phyloP scores from a whole-genome alignment of 129 eudicot species.

The Artemisia annua region DNA sequence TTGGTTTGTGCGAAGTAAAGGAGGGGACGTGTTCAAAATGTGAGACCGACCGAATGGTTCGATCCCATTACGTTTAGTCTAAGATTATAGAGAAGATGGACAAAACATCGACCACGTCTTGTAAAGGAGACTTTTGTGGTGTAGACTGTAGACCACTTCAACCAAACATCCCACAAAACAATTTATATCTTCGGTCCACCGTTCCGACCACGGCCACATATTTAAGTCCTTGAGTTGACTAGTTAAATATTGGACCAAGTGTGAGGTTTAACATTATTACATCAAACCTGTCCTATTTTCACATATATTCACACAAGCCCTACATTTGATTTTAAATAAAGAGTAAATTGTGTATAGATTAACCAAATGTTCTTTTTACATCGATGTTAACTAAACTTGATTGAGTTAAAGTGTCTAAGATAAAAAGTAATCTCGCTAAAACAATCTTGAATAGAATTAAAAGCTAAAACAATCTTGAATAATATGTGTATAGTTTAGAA shows the following conservation, averaged over 20 bases:
- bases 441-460: no score
- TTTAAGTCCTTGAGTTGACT: background rate
- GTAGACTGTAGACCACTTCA: constrained; percentile 14
- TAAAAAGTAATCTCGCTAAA: no score
- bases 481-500: no score
- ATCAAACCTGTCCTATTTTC: background rate
- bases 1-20: no score
- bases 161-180: background rate
- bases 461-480: no score
- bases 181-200: background rate
- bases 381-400: no score
- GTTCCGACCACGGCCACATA: constrained; percentile 18
- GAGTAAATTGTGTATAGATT: no score
- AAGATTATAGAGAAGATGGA: background rate
- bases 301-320: background rate
- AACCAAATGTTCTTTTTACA: no score
- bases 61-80: no score
- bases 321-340: background rate
- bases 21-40: no score
- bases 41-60: no score
- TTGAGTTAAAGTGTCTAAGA: no score
- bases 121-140: constrained; percentile 8
- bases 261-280: background rate
- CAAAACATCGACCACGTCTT: background rate
- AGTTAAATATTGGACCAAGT: constrained; percentile 1